A percentile compares a stretch with the other conserved stretches of the same genome.
These are phyloP conservation scores for Penicillium maclennaniae DNA, from an alignment of 495 filamentous ascomycete species.

Conservation along the genomic window DNA sequence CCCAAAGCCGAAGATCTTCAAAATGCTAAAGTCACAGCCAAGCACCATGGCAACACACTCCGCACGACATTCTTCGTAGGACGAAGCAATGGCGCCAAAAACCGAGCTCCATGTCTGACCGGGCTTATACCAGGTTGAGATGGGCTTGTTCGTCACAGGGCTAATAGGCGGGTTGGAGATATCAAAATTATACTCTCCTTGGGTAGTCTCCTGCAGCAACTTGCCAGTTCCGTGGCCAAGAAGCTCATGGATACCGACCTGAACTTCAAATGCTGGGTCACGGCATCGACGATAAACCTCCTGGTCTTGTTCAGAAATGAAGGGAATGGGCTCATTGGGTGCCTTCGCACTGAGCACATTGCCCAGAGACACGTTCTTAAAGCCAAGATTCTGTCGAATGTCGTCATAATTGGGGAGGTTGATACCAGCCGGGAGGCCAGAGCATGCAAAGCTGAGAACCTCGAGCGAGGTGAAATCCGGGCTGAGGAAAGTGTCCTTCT, in stretches of 20 bases:
- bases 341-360: slow-evolving; percentile 89
- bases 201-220: slow-evolving; percentile 80
- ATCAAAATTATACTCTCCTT: slow-evolving; percentile 85
- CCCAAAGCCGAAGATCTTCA: slow-evolving; percentile 89
- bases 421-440: slow-evolving; percentile 78
- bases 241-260: slow-evolving; percentile 93
- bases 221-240: slow-evolving; percentile 96
- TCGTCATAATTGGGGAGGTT: slow-evolving; percentile 91
- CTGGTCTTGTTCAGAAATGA: slow-evolving; percentile 71
- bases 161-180: slow-evolving; percentile 70
- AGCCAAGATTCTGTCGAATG: slow-evolving; percentile 87
- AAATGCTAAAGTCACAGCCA: slow-evolving; percentile 79
- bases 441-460: slow-evolving; percentile 69
- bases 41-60: slow-evolving; percentile 94
- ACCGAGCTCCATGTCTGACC: slow-evolving; percentile 92
- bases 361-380: slow-evolving; percentile 94
- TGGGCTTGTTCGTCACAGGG: slow-evolving; percentile 70
- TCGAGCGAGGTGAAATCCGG: slow-evolving; percentile 92
- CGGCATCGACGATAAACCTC: slow-evolving; percentile 74
- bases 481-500: slow-evolving; percentile 90
- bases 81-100: slow-evolving; percentile 79
- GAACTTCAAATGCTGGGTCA: slow-evolving; percentile 87
- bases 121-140: slow-evolving; percentile 86
- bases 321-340: slow-evolving; percentile 84
- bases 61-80: slow-evolving; percentile 80